Conservation (phyloP, 805 yeast species). For the Candida rishiriensis region DNA sequence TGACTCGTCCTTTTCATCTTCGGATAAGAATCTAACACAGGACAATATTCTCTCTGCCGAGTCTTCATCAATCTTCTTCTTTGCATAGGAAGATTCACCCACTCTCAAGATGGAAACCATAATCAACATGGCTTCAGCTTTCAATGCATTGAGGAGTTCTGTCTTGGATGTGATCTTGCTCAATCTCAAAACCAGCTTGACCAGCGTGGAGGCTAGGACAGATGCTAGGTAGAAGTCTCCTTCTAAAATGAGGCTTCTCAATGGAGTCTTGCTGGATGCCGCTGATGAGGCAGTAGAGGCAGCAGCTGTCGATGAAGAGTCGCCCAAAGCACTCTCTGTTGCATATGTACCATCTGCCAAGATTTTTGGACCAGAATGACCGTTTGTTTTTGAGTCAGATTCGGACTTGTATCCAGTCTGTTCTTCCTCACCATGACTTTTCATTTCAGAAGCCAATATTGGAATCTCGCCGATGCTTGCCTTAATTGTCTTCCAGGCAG, state of each 20-base stretch:
- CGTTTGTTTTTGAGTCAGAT: conserved; percentile 22
- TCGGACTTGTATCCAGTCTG: conserved; percentile 25
- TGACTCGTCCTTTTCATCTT: conserved; percentile 48
- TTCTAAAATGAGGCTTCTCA: conserved; percentile 73
- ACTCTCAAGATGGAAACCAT: conserved; percentile 89
- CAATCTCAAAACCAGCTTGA: conserved; percentile 80
- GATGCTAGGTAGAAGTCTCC: conserved; percentile 93
- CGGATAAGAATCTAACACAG: conserved; percentile 77
- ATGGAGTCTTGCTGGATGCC: conserved; percentile 47
- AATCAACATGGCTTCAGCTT: conserved; percentile 91
- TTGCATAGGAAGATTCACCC: conserved; percentile 68
- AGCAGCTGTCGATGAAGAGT: conserved; percentile 15
- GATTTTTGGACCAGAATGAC: conserved; percentile 64
- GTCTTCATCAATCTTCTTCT: conserved; percentile 88
- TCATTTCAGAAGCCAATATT: conserved; percentile 69
- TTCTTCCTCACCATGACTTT: conserved; percentile 25
- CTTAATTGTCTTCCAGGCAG: conserved; percentile 84
- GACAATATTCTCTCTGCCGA: conserved; percentile 89
- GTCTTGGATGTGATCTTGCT: conserved; percentile 48
- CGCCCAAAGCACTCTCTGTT: conserved; percentile 77
- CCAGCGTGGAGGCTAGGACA: conserved; percentile 80
- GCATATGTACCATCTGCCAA: conserved; percentile 99
- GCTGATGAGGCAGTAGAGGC: conserved; percentile 17
- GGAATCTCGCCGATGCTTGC: conserved; percentile 87
- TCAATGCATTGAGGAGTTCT: conserved; percentile 69